Base-by-base conservation (phyloP, 2,329 filamentous ascomycete genomes). In the Epichloe scottii region DNA sequence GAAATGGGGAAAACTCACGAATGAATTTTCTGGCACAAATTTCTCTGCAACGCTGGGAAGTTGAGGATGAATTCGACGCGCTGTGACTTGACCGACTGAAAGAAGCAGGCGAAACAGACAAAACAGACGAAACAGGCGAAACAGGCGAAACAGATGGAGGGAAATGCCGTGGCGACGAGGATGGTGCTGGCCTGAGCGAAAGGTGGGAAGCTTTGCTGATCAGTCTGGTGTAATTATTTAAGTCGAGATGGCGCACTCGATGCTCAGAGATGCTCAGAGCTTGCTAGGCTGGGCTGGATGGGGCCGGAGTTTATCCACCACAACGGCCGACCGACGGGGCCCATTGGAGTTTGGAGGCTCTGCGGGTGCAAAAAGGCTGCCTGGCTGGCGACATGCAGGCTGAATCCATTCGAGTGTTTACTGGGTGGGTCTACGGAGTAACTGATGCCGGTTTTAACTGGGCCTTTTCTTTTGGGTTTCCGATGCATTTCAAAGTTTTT, bases 251-350 rank as follows among this genome's bases (percentile, higher is more conserved):
- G 43, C 39, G 39, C 46, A 37, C 35, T 34, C 14, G 19, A 26
- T n/a, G 35, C n/a, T n/a, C n/a, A n/a, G n/a, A n/a, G n/a, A 39
- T 4, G n/a, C 15, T 19, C 42, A 17, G 46, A 48, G 35, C 35
- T 19, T 49, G 30, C 26, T 33, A 34, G 46, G 14, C 10, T 10
- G 10, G 38, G 19, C 12, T 38, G 21, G 23, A n/a, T 14, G 38
- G 48, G 30, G 40, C 52, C 52, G 52, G 49, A 45, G 52, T 53
- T 53, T 53, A 53, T 51, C 52, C 52, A 48, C 46, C 23, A 45
- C 12, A 14, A 21, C 14, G 39, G 38, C 35, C 11, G 17, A 33
- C 7, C 14, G 10, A 19, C 23, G 30, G 30, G 30, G 30, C 10
- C 30, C 10, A 10, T 30, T 10, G 26, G 26, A 19, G 11, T 23